Conservation (phyloP, 306 rosid species). For the Ormosia emarginata region DNA sequence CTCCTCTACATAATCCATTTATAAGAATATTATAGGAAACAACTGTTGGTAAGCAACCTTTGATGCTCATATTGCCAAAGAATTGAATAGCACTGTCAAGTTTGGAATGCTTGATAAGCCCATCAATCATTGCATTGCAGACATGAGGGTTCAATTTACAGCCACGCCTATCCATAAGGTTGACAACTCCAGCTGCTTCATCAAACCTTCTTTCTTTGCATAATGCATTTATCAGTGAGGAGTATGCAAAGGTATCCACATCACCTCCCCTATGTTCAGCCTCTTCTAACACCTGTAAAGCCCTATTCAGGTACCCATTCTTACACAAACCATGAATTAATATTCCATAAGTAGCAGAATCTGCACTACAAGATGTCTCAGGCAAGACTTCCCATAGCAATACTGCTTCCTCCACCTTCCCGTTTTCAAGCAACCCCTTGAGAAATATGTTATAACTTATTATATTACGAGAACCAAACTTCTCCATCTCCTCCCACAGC, state of each 20-base stretch:
- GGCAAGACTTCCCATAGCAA: slow-evolving; percentile 50
- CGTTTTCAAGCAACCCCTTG: slow-evolving; percentile 61
- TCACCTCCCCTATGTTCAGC: slow-evolving; percentile 43
- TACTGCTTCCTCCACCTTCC: slow-evolving; percentile 49
- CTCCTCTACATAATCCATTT: slow-evolving; percentile 71
- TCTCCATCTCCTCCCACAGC: slow-evolving; percentile 61
- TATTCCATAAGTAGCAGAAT: slow-evolving; percentile 64
- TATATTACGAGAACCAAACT: slow-evolving; percentile 45
- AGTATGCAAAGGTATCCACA: slow-evolving; percentile 68
- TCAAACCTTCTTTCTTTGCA: slow-evolving; percentile 72
- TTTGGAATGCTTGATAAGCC: slow-evolving; percentile 59
- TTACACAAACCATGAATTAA: slow-evolving; percentile 76
- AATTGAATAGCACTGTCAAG: slow-evolving; percentile 54
- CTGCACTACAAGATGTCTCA: slow-evolving; percentile 38
- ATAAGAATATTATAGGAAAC: slow-evolving; percentile 79
- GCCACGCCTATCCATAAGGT: slow-evolving; percentile 51
- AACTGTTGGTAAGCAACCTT: slow-evolving; percentile 60
- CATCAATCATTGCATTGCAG: slow-evolving; percentile 71
- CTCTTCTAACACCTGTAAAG: slow-evolving; percentile 55
- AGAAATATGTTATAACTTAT: slow-evolving; percentile 69
- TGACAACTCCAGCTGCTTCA: slow-evolving; percentile 49
- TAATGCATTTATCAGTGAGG: slow-evolving; percentile 57
- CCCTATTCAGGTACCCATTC: slow-evolving; percentile 67
- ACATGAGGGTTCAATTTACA: slow-evolving; percentile 53
- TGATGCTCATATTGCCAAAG: slow-evolving; percentile 55